These are phyloP conservation scores for Ploettnerulaceae sp. DNA, from an alignment of 2,329 filamentous ascomycete genomes.

Conservation along the genomic window DNA sequence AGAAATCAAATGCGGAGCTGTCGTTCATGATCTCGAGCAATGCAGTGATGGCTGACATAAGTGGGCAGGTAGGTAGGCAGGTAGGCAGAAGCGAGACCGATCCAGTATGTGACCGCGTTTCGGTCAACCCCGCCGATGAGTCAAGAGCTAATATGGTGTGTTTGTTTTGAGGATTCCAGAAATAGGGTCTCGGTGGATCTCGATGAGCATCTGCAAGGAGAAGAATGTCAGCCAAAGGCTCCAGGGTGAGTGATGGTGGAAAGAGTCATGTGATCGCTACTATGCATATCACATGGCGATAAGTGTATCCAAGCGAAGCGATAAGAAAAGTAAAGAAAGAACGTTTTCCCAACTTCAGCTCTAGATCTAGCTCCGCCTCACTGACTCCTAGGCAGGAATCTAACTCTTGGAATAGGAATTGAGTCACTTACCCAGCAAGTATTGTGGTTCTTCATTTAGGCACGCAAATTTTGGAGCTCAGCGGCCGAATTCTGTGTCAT, in stretches of 20 bases:
- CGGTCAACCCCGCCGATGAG: background rate
- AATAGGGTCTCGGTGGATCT: too few species aligned
- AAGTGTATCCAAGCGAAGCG: background rate
- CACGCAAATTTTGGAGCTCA: constrained; percentile 8
- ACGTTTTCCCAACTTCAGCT: background rate
- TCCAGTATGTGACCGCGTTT: background rate
- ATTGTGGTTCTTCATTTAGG: constrained; percentile 2
- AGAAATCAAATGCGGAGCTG: constrained; percentile 2
- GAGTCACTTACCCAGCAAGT: constrained; percentile 12
- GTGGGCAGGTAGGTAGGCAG: background rate
- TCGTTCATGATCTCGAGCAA: constrained; percentile 18
- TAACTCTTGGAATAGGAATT: constrained; percentile 1
- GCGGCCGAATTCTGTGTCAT: constrained; percentile 11
- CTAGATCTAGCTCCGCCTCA: constrained; percentile 5
- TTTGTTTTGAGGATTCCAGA: too few species aligned
- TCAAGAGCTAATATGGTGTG: constrained; percentile 1
- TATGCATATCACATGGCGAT: background rate
- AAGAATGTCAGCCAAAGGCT: too few species aligned
- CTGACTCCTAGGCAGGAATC: constrained; percentile 5
- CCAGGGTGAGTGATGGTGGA: too few species aligned
- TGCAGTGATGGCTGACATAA: background rate
- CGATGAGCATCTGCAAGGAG: too few species aligned
- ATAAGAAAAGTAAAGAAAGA: background rate
- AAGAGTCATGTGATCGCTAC: too few species aligned
- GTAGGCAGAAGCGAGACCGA: constrained; percentile 1